Percentiles rank a stretch among this genome's conserved stretches.
These are phyloP conservation scores for Trametes cubensis DNA, from an alignment of 768 basidiomycete genomes.

Conservation along the genomic window DNA sequence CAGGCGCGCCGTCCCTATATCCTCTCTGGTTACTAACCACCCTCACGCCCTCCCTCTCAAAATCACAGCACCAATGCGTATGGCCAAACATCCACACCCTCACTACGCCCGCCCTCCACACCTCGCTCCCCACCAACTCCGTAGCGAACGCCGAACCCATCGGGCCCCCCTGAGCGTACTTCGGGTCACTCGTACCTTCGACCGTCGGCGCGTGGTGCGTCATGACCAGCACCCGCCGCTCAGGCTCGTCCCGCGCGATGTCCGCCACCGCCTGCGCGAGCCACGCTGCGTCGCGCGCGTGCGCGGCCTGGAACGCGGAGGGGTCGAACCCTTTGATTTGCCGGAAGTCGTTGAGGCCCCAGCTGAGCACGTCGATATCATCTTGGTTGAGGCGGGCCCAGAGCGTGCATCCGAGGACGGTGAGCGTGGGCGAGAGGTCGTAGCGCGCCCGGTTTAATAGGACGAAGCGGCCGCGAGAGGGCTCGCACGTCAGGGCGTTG, in stretches of 20 bases:
- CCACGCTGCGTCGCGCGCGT: constrained; percentile 38
- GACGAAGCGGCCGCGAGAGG: constrained; percentile 33
- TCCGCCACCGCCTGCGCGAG: constrained; percentile 32
- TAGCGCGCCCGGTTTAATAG: constrained; percentile 39
- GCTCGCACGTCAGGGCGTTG: not conserved
- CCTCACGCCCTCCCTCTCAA: constrained; percentile 36
- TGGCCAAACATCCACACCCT: constrained; percentile 45
- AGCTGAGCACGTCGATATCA: constrained; percentile 33
- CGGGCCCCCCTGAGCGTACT: constrained; percentile 31
- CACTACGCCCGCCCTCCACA: constrained; percentile 35
- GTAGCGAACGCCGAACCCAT: constrained; percentile 37
- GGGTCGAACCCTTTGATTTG: constrained; percentile 35
- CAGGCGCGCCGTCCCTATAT: constrained; percentile 22
- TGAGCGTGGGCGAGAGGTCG: constrained; percentile 37
- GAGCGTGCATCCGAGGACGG: constrained; percentile 46
- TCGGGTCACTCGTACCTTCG: constrained; percentile 38
- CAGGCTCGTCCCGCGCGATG: constrained; percentile 34
- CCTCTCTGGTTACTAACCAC: constrained; percentile 42
- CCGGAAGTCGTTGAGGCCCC: constrained; percentile 39
- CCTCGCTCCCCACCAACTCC: constrained; percentile 32
- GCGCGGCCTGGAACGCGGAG: constrained; percentile 28
- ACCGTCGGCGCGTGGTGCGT: constrained; percentile 47
- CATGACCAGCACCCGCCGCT: constrained; percentile 38
- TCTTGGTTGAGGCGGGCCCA: constrained; percentile 39
- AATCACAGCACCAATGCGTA: constrained; percentile 45